Evolutionary conservation across 768 basidiomycete species (phyloP), one percentile per base, ranked within the genome.

Genomic region (Pisolithus albus): DNA sequence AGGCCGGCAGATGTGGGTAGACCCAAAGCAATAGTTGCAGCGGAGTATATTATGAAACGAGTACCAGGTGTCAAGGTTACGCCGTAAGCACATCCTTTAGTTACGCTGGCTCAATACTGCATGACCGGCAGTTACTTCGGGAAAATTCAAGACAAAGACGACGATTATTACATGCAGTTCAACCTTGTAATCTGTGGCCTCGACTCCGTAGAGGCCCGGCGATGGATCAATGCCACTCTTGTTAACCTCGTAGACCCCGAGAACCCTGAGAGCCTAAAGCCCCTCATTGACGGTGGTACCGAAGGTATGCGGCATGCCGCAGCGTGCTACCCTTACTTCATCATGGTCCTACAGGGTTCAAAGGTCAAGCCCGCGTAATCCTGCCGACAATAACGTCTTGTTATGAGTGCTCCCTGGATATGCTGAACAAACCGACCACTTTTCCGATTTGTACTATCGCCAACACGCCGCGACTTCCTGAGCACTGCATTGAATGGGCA

Each of bases 401-500:
- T 66, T 98, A 98, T 61, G 96, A 99, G 68, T 99, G 96, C 66
- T 91, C 91, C 2, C 84, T 99, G 45, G 93, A 97, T 64, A 97
- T 97, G 90, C 80, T 97, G 48, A 97, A 96, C 70, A 97, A 97
- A 56, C 94, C 86, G 1, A 96, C 93, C 38, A 87, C 86, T 11
- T 99, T 94, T 67, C 96, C 96, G 2, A 97, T 99, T 50, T 99
- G 96, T 65, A 99, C 96, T 6, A 98, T 99, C 58, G 95, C 96
- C 52, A 98, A 98, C 64, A 99, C 96, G 0, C 96, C 96, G 24
- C 88, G 96, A 51, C 76, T 97, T 21, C 96, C 96, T 1, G 96
- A 99, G 62, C 96, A 99, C 62, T 98, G 96, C 64, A 97, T 99
- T 61, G 96, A 98, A 70, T 99, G 96, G 96, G 96, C 96, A 0